Base-by-base conservation (phyloP, 2,329 filamentous ascomycete genomes). In the Pestalotiopsis sp. region DNA sequence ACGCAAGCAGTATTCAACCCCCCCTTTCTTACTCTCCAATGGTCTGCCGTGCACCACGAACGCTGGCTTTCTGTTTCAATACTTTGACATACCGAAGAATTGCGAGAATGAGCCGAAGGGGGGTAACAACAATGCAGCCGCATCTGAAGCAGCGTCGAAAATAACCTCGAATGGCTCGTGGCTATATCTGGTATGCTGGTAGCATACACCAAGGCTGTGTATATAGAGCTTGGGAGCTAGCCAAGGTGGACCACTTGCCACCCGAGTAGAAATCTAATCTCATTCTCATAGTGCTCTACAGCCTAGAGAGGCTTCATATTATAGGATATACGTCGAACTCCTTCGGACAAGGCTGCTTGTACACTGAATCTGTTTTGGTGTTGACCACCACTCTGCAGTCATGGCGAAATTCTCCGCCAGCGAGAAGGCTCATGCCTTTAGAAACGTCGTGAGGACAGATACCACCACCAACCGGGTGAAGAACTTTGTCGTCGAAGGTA, bases 381-480 rank as follows among this genome's bases (percentile, higher is more conserved):
- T 45, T 17, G 4, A 38, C 31, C 65, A 14, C 52, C 12, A 27
- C 20, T 23, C 41, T 23, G 11, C 41, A 13, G 60, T 39, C 31
- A 70, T 68, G 69, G 56, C 58, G 7, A 39, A n/a, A 31, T 49
- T 68, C n/a, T 45, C 59, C 27, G 31, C 69, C 13, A 25, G 45
- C 20, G 66, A 69, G 25, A 72, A 69, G 17, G 68, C 72, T 7
- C 64, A 71, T 13, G 68, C 67, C 56, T 63, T 77, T 9, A 74
- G 78, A 70, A 70, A 79, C 14, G 78, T 81, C 68, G 64, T 83
- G 12, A 73, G 72, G 66, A 81, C 77, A 9, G 82, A 83, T 65
- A 77, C 78, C 41, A 83, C 79, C 49, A 77, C 81, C 69, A 79
- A 77, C 27, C 75, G 77, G 63, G 76, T 75, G 5, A 75, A 74